Evolutionary conservation across 2,329 filamentous ascomycete species (phyloP), one percentile per base, ranked within the genome.

Genomic region (Orbilia blumenaviensis): DNA sequence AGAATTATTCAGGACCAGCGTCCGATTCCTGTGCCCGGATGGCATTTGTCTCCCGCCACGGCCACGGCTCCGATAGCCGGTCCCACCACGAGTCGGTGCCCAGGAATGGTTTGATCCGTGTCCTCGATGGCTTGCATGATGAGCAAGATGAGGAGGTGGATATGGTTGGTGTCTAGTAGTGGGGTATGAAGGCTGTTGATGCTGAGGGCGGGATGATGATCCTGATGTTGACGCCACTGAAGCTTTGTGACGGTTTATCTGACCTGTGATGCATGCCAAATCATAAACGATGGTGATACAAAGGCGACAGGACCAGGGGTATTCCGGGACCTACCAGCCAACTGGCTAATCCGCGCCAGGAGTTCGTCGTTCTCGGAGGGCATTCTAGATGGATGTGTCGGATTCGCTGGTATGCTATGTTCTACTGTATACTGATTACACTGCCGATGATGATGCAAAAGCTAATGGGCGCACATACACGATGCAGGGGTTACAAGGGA

Each of bases 231-330:
- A 58, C n/a, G 63, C 72, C 21, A 69, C 72, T 4, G 72, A 52
- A 8, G 72, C 91, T 82, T 92, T 93, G 84, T 92, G 90, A 62
- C 89, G 88, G 82, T 93, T 93, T 81, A 95, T 94, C 83, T 92
- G 90, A 79, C 91, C 91, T 93, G 78, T 8, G 32, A 41, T 46
- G 56, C 25, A 46, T 73, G 69, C 16, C 32, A 16, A 25, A 46
- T 78, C 48, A 72, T 67, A 48, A n/a, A 52, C 36, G 61, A 66
- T 54, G 58, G 78, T 46, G 46, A 38, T 46, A 48, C 54, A 61
- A 46, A 21, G 29, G 38, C 58, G 36, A 60, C 36, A 23, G 16
- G 16, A 16, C 29, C 71, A 52, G 38, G 41, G 50, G 27, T 1
- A 18, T 14, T 18, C 29, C 25, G 64, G 41, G 44, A 71, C 83